Percentiles rank a stretch among this genome's conserved stretches.
phyloP scores from a whole-genome alignment of 2,329 filamentous ascomycete genomes.

The Aspergillus alliaceus region DNA sequence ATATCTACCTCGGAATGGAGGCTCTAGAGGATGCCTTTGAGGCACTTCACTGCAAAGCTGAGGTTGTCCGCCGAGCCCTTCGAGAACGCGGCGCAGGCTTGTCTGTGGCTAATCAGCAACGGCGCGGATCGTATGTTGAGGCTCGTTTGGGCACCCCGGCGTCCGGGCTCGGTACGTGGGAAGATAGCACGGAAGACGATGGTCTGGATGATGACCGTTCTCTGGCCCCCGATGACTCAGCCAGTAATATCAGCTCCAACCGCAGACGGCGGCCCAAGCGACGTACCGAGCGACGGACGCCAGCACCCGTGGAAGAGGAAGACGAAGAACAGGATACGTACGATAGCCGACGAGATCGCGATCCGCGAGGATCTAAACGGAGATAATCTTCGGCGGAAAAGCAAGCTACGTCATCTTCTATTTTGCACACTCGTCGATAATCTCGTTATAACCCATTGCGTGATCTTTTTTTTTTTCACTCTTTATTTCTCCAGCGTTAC shows the following conservation, averaged over 20 bases:
- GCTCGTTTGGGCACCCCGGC: conserved; percentile 45
- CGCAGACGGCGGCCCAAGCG: conserved; percentile 46
- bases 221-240: conserved; percentile 50
- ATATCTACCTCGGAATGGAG: conserved; percentile 94
- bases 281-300: conserved; percentile 50
- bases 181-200: conserved; percentile 46
- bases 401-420: not conserved
- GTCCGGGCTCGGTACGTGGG: conserved; percentile 35
- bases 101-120: conserved; percentile 48
- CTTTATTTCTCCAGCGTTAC: conserved; percentile 3
- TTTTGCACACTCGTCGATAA: not conserved
- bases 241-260: conserved; percentile 51
- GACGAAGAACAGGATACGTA: conserved; percentile 41
- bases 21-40: conserved; percentile 92
- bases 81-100: conserved; percentile 81
- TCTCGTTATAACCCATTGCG: not conserved
- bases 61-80: conserved; percentile 73
- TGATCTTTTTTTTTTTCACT: not conserved
- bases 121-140: conserved; percentile 43
- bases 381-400: not conserved
- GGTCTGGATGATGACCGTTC: conserved; percentile 46
- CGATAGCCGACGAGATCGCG: conserved; percentile 19
- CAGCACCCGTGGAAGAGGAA: conserved; percentile 49
- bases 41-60: conserved; percentile 80
- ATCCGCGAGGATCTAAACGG: conserved; percentile 3